phyloP scores from a whole-genome alignment of 345 rosid genomes.

The Mercurialis annua region DNA sequence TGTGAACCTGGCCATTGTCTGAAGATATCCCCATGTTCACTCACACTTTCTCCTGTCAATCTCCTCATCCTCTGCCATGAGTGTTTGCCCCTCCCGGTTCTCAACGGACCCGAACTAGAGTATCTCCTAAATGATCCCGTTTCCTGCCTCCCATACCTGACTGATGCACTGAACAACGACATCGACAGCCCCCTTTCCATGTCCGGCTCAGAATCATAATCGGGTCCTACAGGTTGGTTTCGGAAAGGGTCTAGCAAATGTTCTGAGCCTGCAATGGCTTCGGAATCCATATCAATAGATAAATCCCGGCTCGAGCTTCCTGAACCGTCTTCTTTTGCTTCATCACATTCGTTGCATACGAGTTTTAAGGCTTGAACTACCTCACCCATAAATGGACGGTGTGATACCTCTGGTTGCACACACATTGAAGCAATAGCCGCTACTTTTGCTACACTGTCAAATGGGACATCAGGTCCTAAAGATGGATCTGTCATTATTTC shows the following conservation, averaged over 20 bases:
- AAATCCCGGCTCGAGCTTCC: slow-evolving; percentile 45
- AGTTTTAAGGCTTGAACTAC: slow-evolving; percentile 96
- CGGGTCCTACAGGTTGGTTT: slow-evolving; percentile 28
- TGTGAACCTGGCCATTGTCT: slow-evolving; percentile 57
- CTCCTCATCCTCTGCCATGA: slow-evolving; percentile 67
- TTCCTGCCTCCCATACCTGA: slow-evolving; percentile 32
- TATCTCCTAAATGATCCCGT: slow-evolving; percentile 51
- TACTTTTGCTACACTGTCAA: slow-evolving; percentile 79
- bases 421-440: slow-evolving; percentile 97
- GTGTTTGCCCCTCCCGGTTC: slow-evolving; percentile 42
- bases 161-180: slow-evolving; percentile 45
- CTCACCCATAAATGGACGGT: slow-evolving; percentile 98
- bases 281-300: slow-evolving; percentile 45
- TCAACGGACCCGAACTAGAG: slow-evolving; percentile 74
- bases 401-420: slow-evolving; percentile 90
- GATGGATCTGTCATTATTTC: slow-evolving; percentile 61
- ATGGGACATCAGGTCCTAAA: slow-evolving; percentile 59
- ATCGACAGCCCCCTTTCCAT: slow-evolving; percentile 56
- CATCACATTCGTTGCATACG: slow-evolving; percentile 82
- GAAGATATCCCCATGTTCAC: slow-evolving; percentile 51
- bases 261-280: slow-evolving; percentile 44
- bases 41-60: slow-evolving; percentile 57
- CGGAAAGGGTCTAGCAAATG: slow-evolving; percentile 35
- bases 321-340: slow-evolving; percentile 61
- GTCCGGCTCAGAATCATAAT: slow-evolving; percentile 56